Evolutionary conservation across 1,284 basidiomycete species (phyloP).

Genomic region (Macrocybe sp.): DNA sequence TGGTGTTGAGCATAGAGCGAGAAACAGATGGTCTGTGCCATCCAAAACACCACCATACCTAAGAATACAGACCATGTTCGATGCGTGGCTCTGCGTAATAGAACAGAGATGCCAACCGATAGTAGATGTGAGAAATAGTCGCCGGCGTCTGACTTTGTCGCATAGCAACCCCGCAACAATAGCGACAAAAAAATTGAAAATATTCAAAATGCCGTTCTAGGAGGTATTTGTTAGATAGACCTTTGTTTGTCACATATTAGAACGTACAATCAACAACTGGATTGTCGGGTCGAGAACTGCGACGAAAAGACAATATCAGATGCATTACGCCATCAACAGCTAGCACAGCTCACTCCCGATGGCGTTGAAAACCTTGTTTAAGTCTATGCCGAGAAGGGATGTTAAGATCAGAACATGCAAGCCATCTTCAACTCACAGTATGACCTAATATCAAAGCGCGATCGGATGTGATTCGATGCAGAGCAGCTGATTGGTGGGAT

Average conservation of each 20-base stretch:
- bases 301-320: background rate
- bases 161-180: conserved; percentile 42
- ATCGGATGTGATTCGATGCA: background rate
- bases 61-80: conserved; percentile 32
- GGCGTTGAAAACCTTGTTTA: conserved; percentile 43
- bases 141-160: conserved; percentile 47
- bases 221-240: conserved; percentile 5
- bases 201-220: conserved; percentile 47
- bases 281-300: conserved; percentile 43
- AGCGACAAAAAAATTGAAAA: conserved; percentile 49
- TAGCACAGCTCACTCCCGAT: conserved; percentile 35
- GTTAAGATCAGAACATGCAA: conserved; percentile 26
- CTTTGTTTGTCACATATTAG: background rate
- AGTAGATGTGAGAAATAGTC: conserved; percentile 49
- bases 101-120: conserved; percentile 17
- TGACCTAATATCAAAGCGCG: conserved; percentile 16
- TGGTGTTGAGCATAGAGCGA: conserved; percentile 21
- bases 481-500: background rate
- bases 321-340: background rate
- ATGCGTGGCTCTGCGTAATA: conserved; percentile 18
- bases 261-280: conserved; percentile 39
- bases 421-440: conserved; percentile 19
- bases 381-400: too few species aligned
- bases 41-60: conserved; percentile 29
- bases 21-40: conserved; percentile 25